Percentiles rank a stretch among this genome's conserved stretches.
Evolutionary conservation across 495 filamentous ascomycete genomes (phyloP).

Genomic region (Aspergillus asperescens): DNA sequence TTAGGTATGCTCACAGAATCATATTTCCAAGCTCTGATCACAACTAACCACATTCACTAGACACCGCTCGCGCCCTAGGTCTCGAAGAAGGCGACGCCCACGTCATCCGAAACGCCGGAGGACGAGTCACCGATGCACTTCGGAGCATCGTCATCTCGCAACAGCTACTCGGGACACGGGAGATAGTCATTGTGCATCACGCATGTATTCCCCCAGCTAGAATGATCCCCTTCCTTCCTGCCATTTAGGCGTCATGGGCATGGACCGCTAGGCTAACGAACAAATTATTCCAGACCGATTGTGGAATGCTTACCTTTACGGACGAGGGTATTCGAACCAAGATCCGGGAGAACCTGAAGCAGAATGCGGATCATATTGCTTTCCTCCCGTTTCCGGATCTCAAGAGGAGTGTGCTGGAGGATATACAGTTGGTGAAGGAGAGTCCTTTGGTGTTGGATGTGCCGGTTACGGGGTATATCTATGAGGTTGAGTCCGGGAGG

Average conservation of each 20-base stretch:
- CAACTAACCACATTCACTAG: conserved; percentile 17
- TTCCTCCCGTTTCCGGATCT: conserved; percentile 65
- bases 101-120: conserved; percentile 76
- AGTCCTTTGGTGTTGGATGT: conserved; percentile 55
- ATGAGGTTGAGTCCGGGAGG: conserved; percentile 74
- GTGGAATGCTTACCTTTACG: conserved; percentile 77
- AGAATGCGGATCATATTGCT: conserved; percentile 42
- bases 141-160: conserved; percentile 74
- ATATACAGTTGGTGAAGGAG: conserved; percentile 58
- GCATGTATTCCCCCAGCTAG: conserved; percentile 16
- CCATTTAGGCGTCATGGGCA: too few species aligned
- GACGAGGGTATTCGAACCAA: conserved; percentile 56
- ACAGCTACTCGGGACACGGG: conserved; percentile 74
- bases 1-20: conserved; percentile 40
- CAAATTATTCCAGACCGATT: conserved; percentile 44
- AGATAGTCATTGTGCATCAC: conserved; percentile 75
- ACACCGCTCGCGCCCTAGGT: conserved; percentile 65
- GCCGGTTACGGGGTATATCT: conserved; percentile 67
- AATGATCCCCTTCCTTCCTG: neutral
- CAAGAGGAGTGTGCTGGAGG: conserved; percentile 57
- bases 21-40: neutral
- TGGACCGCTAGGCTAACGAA: neutral
- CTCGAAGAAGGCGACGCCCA: conserved; percentile 73
- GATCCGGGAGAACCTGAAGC: conserved; percentile 55
- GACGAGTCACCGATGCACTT: conserved; percentile 59